Base-by-base conservation (phyloP, 23 red algal species). In the Gracilariopsis chorda region DNA sequence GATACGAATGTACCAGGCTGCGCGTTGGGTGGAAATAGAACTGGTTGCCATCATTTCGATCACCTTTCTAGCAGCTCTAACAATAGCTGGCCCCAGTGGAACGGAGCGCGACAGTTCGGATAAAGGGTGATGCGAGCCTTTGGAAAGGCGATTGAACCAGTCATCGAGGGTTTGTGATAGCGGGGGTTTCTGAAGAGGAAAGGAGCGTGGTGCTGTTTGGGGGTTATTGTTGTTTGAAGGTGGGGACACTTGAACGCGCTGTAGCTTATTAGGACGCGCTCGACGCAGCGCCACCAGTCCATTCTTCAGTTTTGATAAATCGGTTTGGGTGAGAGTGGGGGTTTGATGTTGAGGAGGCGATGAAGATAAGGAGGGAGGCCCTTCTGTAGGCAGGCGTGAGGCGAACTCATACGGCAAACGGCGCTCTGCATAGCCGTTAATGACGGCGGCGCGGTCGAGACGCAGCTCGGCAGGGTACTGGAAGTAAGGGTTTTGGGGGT, bases 1-100 rank as follows among this genome's bases (percentile, higher is more conserved):
- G 34, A 94, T 82, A 39, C 84, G 52, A 30, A 94, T 84, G 36
- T 88, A 94, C 92, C 92, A 94, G 10, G 64, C 92, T 35, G 92
- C 92, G 17, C 80, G 80, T 47, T 83, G 92, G 7, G 92, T 76
- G 4, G 92, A 70, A 28, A 94, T 75, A n/a, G 39, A 67, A 41
- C 84, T 47, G 4, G 35, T 77, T 3, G 84, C 84, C 80, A 94
- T 75, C 82, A 83, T 83, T 62, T 85, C 92, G 14, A 94, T 52
- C 11, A 89, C 74, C 57, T 83, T 78, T 19, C 92, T 82, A 14
- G 76, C 83, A 7, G 92, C 72, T 20, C 92, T 47, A 12, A 82
- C 62, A 36, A 94, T 94, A 20, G 92, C 83, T 11, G 92, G 92
- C 16, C 92, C 92, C 25, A 94, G 75, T 17, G 92, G 92, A 25